phyloP scores from a whole-genome alignment of 805 yeast genomes.

The Zygoascus biomembranicola region DNA sequence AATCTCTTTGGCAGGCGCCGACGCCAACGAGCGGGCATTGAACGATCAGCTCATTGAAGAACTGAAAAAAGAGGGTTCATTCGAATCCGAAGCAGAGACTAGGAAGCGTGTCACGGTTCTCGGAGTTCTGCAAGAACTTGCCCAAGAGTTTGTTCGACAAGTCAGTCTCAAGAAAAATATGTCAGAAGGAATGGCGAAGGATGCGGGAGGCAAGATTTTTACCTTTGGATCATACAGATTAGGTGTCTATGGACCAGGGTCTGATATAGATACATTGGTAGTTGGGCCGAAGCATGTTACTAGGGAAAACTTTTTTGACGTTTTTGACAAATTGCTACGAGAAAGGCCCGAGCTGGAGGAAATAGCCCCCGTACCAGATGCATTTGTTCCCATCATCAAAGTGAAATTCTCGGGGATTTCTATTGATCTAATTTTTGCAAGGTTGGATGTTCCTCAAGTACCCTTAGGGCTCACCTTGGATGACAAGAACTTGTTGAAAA shows the following conservation, averaged over 20 bases:
- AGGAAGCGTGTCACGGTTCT: constrained; percentile 70
- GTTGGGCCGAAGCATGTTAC: constrained; percentile 95
- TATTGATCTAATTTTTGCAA: constrained; percentile 83
- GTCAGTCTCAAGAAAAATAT: constrained; percentile 79
- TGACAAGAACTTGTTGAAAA: constrained; percentile 77
- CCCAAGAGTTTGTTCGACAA: constrained; percentile 71
- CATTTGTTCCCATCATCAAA: constrained; percentile 94
- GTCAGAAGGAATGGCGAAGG: constrained; percentile 96
- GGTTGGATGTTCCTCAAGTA: constrained; percentile 73
- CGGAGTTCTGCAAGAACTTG: constrained; percentile 58
- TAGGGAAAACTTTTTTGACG: constrained; percentile 80
- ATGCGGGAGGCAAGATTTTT: constrained; percentile 97
- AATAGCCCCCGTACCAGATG: constrained; percentile 90
- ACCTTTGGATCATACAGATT: constrained; percentile 90
- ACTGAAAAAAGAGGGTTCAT: constrained; percentile 74
- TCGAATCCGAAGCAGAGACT: constrained; percentile 81
- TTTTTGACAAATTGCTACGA: constrained; percentile 63
- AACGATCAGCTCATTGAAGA: constrained; percentile 75
- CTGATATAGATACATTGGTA: constrained; percentile 94
- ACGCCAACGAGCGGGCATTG: constrained; percentile 64
- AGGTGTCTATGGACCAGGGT: constrained; percentile 97
- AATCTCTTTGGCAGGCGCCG: constrained; percentile 76
- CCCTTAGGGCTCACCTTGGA: constrained; percentile 67
- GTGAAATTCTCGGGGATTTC: constrained; percentile 85
- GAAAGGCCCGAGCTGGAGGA: constrained; percentile 79